Evolutionary conservation across 2,329 filamentous ascomycete genomes (phyloP), one percentile per base, ranked within the genome.

Genomic region (Penicillium rolfsii): DNA sequence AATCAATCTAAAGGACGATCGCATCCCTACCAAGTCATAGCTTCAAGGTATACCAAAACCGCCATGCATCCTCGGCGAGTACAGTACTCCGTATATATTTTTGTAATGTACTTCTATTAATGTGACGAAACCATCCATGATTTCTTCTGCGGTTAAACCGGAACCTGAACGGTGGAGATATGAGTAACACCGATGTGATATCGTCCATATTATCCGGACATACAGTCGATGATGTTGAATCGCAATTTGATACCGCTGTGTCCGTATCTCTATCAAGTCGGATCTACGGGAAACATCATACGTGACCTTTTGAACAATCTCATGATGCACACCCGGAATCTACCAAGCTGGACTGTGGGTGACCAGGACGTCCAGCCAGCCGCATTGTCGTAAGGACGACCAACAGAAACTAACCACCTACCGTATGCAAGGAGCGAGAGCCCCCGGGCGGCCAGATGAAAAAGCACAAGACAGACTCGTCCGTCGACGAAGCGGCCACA

Each of bases 351-450:
- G 28, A 52, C 35, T 22, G 36, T 26, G 35, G 14, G 30, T 8
- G 49, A 35, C 11, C 4, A 38, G 49, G 30, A 16, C 8, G 46
- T 49, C 46, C 46, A 49, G 46, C 65, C 43, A 63, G 56, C 63
- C 65, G 69, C 66, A 70, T 69, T 65, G 67, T 61, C 65, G 68
- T 65, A 70, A 70, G 65, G 69, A 71, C 66, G 52, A 62, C 43
- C 24, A 12, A 28, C 28, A 46, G 28, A 46, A 46, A 46, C 43
- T 28, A 28, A 46, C 43, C 28, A 46, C 22, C 43, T 48, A 41
- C 49, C 54, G 56, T 41, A 65, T 70, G 70, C 69, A 72, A 72
- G 70, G 70, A 70, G 69, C 68, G 62, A 22, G 19, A 22, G 19
- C 19, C 19, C 19, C 19, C 19, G 19, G 19, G 19, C 59, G 50